A percentile compares a stretch with the other conserved stretches of the same genome.
These are phyloP conservation scores for Gonapodya prolifera DNA, from an alignment of 192 early-diverging fungal species.

Conservation along the genomic window DNA sequence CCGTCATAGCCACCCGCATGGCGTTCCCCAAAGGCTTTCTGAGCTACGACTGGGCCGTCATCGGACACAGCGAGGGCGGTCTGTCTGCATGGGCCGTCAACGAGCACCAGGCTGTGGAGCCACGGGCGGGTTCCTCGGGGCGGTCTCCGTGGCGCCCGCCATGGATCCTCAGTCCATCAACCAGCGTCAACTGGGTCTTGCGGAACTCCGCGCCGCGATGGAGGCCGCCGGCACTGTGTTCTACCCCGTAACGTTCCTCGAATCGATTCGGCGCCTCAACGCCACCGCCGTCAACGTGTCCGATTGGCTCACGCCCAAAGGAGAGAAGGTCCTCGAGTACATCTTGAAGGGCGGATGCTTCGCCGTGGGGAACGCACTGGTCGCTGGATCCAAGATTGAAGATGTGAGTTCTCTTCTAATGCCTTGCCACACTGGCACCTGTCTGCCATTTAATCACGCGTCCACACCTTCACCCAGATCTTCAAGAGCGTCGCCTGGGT, in stretches of 20 bases:
- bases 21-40: background rate
- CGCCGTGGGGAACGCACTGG: background rate
- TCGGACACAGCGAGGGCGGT: background rate
- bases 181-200: background rate
- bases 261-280: background rate
- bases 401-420: background rate
- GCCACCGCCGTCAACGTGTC: background rate
- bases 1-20: background rate
- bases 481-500: background rate
- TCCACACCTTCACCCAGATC: background rate
- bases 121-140: background rate
- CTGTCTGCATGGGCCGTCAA: background rate
- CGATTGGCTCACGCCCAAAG: background rate
- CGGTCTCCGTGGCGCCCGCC: background rate
- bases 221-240: background rate
- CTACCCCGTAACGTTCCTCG: background rate
- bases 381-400: background rate
- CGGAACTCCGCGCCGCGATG: background rate
- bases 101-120: background rate
- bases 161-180: background rate
- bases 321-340: background rate
- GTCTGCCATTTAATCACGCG: background rate
- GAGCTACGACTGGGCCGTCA: background rate
- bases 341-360: background rate
- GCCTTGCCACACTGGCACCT: background rate